phyloP scores from a whole-genome alignment of 1,139 yeast species.

The Candida pseudocylindracea region DNA sequence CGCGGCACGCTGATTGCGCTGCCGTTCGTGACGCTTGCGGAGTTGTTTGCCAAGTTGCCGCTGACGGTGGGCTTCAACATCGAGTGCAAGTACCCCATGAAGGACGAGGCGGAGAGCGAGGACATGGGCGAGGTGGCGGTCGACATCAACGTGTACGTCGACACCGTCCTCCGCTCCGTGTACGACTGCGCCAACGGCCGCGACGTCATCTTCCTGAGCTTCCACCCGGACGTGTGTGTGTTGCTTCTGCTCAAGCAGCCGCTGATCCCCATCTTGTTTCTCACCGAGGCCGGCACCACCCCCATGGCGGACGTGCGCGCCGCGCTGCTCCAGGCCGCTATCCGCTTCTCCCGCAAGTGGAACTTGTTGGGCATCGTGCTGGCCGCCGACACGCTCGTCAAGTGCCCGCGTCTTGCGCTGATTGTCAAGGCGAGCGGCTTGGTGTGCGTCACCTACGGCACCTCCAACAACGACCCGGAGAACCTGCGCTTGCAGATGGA shows the following conservation, averaged over 20 bases:
- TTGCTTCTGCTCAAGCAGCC: constrained; percentile 83
- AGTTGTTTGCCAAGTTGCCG: constrained; percentile 66
- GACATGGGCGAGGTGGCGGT: constrained; percentile 73
- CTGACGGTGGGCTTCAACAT: constrained; percentile 77
- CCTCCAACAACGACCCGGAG: constrained; percentile 65
- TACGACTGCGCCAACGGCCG: constrained; percentile 63
- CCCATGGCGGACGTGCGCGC: constrained; percentile 82
- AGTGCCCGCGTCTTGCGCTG: constrained; percentile 73
- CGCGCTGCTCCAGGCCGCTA: constrained; percentile 72
- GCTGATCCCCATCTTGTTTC: constrained; percentile 66
- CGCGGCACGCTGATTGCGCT: constrained; percentile 85
- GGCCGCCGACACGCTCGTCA: constrained; percentile 66
- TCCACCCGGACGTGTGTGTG: constrained; percentile 85
- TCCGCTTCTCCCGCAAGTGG: constrained; percentile 84
- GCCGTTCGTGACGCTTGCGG: constrained; percentile 73
- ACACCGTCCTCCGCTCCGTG: constrained; percentile 58
- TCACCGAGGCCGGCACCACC: constrained; percentile 75
- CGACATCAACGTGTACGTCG: constrained; percentile 75
- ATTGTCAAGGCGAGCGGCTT: constrained; percentile 80
- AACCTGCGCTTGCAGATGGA: constrained; percentile 72
- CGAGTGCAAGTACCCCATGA: constrained; percentile 90
- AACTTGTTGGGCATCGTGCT: constrained; percentile 81
- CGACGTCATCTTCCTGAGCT: constrained; percentile 78
- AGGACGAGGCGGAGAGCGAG: constrained; percentile 78
- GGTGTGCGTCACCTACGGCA: constrained; percentile 88